Evolutionary conservation across 108 stramenopile genomes (phyloP).

Genomic region (Fragilaria crotonensis): DNA sequence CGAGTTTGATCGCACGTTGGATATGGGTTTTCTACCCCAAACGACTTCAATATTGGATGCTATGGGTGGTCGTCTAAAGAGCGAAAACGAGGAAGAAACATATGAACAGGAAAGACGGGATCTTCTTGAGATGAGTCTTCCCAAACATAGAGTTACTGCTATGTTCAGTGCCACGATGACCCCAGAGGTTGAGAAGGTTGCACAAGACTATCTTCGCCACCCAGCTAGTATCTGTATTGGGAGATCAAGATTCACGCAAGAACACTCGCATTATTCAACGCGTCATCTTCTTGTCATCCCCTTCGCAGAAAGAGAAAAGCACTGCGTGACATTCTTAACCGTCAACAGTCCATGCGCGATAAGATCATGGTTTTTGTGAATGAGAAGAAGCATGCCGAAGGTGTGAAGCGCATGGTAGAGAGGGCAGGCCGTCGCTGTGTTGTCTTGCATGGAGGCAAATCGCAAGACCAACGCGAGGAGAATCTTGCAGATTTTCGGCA

Average conservation of each 20-base stretch:
- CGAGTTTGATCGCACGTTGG: conserved; percentile 91
- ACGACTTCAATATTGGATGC: conserved; percentile 85
- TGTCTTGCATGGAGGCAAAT: conserved; percentile 94
- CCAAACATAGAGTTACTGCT: conserved; percentile 80
- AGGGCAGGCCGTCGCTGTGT: conserved; percentile 63
- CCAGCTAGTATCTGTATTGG: conserved; percentile 87
- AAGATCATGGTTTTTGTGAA: conserved; percentile 98
- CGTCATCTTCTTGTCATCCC: conserved; percentile 72
- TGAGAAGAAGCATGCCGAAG: conserved; percentile 88
- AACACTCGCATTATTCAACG: conserved; percentile 90
- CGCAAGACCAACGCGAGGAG: conserved; percentile 95
- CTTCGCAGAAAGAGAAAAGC: conserved; percentile 74
- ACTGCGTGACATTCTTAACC: conserved; percentile 43
- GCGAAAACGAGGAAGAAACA: conserved; percentile 72
- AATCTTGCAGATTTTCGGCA: conserved; percentile 78
- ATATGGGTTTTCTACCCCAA: conserved; percentile 94
- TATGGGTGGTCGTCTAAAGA: conserved; percentile 86
- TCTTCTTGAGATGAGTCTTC: conserved; percentile 34
- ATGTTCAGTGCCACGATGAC: conserved; percentile 99
- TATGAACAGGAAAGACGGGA: conserved; percentile 76
- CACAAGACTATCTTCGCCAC: conserved; percentile 86
- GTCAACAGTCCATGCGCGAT: conserved; percentile 35
- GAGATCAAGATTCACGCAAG: conserved; percentile 89
- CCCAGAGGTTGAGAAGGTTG: conserved; percentile 85
- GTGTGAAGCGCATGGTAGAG: conserved; percentile 73